Conservation (phyloP, 495 filamentous ascomycete species). For the Penicillium verhagenii region DNA sequence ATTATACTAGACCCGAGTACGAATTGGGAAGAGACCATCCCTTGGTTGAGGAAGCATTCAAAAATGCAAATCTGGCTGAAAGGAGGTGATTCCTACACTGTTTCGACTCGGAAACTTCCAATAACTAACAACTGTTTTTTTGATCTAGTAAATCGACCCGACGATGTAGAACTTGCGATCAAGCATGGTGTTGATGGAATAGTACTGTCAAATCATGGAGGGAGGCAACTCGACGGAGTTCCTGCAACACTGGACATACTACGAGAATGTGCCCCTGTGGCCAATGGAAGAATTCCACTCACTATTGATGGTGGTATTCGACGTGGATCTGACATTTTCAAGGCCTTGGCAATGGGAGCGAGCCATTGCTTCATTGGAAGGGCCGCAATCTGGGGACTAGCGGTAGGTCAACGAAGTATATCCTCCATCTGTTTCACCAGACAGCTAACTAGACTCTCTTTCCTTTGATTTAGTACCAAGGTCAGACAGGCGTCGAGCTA, state of each 20-base stretch:
- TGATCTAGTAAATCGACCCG: conserved; percentile 29
- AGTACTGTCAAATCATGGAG: conserved; percentile 90
- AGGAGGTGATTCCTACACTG: conserved; percentile 64
- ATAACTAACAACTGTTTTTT: too few species aligned
- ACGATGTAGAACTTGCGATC: conserved; percentile 80
- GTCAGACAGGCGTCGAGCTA: not conserved
- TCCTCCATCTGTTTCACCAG: too few species aligned
- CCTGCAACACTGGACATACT: conserved; percentile 82
- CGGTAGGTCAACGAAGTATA: conserved; percentile 16
- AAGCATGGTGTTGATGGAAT: conserved; percentile 78
- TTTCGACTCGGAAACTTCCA: not conserved
- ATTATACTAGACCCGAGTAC: not conserved
- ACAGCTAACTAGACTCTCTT: too few species aligned
- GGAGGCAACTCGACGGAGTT: conserved; percentile 85
- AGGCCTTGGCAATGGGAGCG: conserved; percentile 87
- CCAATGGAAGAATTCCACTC: conserved; percentile 76
- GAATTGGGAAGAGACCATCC: conserved; percentile 75
- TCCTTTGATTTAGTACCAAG: not conserved
- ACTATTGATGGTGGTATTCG: conserved; percentile 86
- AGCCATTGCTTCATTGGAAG: conserved; percentile 78
- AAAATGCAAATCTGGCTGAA: conserved; percentile 92
- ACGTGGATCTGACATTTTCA: conserved; percentile 88
- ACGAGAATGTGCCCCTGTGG: conserved; percentile 81
- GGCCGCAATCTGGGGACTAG: conserved; percentile 72
- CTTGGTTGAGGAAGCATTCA: conserved; percentile 82